Conservation (phyloP, 345 rosid species). For the Trapa incisa region DNA sequence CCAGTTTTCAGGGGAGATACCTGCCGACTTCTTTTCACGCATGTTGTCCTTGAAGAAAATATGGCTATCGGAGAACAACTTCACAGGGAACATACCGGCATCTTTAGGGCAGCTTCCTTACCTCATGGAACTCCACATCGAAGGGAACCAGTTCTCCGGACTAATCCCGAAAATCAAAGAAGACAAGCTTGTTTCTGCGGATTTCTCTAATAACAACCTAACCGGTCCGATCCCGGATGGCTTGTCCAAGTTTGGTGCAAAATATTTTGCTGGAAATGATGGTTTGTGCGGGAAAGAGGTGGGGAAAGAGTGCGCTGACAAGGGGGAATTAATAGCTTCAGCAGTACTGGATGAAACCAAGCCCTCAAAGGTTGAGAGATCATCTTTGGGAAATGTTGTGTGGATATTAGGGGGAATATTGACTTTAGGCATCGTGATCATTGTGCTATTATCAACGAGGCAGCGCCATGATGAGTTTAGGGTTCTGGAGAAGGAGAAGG, state of each 20-base stretch:
- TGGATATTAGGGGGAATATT: constrained; percentile 27
- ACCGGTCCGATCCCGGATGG: constrained; percentile 50
- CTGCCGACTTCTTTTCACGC: constrained; percentile 25
- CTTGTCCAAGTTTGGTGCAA: constrained; percentile 28
- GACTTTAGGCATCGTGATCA: constrained; percentile 19
- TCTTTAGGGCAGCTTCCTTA: constrained; percentile 33
- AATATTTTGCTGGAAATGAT: constrained; percentile 38
- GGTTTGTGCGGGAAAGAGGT: constrained; percentile 46
- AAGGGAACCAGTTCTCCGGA: constrained; percentile 54
- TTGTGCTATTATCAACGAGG: constrained; percentile 16
- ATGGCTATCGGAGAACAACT: constrained; percentile 50
- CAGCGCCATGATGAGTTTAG: constrained; percentile 11
- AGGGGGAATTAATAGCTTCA: not conserved
- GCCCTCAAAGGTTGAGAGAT: not conserved
- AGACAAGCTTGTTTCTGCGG: constrained; percentile 21
- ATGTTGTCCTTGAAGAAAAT: constrained; percentile 46
- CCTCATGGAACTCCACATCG: constrained; percentile 47
- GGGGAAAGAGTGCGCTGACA: constrained; percentile 20
- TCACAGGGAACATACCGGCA: constrained; percentile 46
- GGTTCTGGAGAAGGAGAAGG: constrained; percentile 7
- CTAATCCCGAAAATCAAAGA: constrained; percentile 35
- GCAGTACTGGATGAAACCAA: not conserved
- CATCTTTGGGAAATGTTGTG: not conserved
- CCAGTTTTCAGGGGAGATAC: constrained; percentile 57
- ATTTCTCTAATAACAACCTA: constrained; percentile 48